Conservation (phyloP, 192 early-diverging fungal genomes). For the Linnemannia schmuckeri region DNA sequence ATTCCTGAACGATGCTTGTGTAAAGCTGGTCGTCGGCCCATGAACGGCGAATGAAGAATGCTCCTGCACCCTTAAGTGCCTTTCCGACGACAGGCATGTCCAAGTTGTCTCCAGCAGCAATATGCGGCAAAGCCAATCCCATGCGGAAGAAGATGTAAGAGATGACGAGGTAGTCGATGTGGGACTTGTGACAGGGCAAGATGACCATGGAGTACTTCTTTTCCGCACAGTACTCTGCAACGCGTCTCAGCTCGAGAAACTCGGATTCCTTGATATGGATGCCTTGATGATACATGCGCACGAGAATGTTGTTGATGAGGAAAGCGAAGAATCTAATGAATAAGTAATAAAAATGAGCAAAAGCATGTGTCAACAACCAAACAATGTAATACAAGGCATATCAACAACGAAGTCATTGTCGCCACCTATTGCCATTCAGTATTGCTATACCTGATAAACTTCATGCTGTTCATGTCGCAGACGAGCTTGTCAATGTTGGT, state of each 20-base stretch:
- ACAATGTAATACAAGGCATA: not conserved
- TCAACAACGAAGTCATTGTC: not conserved
- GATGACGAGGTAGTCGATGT: constrained; percentile 88
- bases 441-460: constrained; percentile 68
- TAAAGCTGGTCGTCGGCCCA: constrained; percentile 87
- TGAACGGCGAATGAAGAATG: constrained; percentile 83
- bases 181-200: constrained; percentile 88
- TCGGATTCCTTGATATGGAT: constrained; percentile 87
- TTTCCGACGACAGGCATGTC: constrained; percentile 82
- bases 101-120: constrained; percentile 88
- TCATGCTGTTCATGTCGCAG: constrained; percentile 73
- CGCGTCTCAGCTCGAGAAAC: constrained; percentile 72
- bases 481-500: constrained; percentile 69
- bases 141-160: constrained; percentile 85
- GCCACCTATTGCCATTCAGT: not conserved
- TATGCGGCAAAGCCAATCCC: constrained; percentile 83
- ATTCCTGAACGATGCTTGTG: constrained; percentile 78
- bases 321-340: constrained; percentile 75
- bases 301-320: constrained; percentile 77
- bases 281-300: constrained; percentile 88
- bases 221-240: constrained; percentile 68
- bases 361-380: constrained; percentile 1
- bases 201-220: constrained; percentile 82
- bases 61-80: constrained; percentile 74
- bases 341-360: constrained; percentile 7